Percentiles rank a stretch among this genome's conserved stretches.
These are phyloP conservation scores for Osmanthus fragrans DNA, from an alignment of 257 asterid genomes.

Conservation along the genomic window DNA sequence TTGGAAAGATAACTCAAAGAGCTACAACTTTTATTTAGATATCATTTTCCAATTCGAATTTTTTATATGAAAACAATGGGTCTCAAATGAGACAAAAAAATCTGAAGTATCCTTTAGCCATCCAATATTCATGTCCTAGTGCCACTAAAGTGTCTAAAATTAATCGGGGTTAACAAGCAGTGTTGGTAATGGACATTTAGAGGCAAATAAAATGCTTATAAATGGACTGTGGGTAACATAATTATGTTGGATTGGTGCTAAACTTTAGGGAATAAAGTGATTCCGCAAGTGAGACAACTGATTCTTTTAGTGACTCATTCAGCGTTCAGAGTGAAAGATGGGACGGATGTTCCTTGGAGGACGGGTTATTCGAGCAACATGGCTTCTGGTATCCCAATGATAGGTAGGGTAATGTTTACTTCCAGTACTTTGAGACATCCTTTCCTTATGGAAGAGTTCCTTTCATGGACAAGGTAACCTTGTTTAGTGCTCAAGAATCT, in stretches of 20 bases:
- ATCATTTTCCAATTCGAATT: no score
- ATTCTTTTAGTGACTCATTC: constrained; percentile 52
- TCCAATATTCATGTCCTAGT: no score
- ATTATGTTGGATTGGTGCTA: not conserved
- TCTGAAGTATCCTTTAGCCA: no score
- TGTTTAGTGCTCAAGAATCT: not conserved
- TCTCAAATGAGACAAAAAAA: no score
- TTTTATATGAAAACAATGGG: no score
- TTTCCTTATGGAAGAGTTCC: constrained; percentile 60
- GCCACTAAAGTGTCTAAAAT: no score
- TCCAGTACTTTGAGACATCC: constrained; percentile 50
- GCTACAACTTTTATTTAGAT: no score
- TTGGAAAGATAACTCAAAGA: no score
- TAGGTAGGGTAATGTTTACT: constrained; percentile 47
- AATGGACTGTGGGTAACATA: no score
- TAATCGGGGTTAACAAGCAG: no score
- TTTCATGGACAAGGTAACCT: constrained; percentile 51
- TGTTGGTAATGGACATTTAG: no score
- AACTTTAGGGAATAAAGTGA: constrained; percentile 45
- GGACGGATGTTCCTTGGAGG: constrained; percentile 64
- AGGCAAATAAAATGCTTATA: no score
- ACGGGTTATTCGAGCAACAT: constrained; percentile 41
- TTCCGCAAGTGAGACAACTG: constrained; percentile 44
- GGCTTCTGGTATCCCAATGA: constrained; percentile 38
- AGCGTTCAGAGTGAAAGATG: constrained; percentile 59